phyloP scores from a whole-genome alignment of 2,329 filamentous ascomycete species.

The Byssoonygena ceratinophila region DNA sequence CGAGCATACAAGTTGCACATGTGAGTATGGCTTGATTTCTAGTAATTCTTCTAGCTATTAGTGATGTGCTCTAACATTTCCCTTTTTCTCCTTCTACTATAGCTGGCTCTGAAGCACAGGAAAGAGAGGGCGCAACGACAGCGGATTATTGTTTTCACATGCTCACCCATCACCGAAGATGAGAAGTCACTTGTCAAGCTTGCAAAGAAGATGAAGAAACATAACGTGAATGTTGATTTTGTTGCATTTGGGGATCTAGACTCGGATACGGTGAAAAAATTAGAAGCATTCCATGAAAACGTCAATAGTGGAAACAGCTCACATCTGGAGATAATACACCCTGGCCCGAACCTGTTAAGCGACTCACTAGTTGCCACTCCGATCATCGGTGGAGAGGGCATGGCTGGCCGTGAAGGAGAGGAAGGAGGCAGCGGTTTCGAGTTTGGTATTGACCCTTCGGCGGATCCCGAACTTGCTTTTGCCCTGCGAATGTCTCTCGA shows the following conservation, averaged over 20 bases:
- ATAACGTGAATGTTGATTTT: slow-evolving; percentile 86
- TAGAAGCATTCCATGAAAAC: slow-evolving; percentile 83
- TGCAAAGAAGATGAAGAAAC: slow-evolving; percentile 98
- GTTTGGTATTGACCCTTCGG: slow-evolving; percentile 80
- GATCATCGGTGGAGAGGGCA: slow-evolving; percentile 74
- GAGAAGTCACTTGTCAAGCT: slow-evolving; percentile 81
- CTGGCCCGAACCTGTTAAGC: slow-evolving; percentile 81
- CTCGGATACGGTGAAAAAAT: slow-evolving; percentile 77
- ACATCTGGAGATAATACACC: slow-evolving; percentile 79
- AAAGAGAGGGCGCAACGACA: slow-evolving; percentile 96
- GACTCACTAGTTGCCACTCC: slow-evolving; percentile 83
- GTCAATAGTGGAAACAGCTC: slow-evolving; percentile 88
- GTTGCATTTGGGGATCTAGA: slow-evolving; percentile 89
- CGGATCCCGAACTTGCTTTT: slow-evolving; percentile 88
- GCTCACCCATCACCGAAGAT: slow-evolving; percentile 80
- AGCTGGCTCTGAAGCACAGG: slow-evolving; percentile 94
- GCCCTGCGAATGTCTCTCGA: slow-evolving; percentile 96
- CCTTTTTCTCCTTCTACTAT: slow-evolving; percentile 16
- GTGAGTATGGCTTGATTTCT: slow-evolving; percentile 54
- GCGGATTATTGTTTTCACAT: slow-evolving; percentile 93
- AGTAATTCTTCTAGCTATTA: no score
- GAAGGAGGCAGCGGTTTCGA: slow-evolving; percentile 59
- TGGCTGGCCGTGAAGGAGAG: slow-evolving; percentile 42
- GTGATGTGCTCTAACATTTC: slow-evolving; percentile 6
- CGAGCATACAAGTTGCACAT: slow-evolving; percentile 86